Base-by-base conservation (phyloP, 345 rosid genomes). In the Iberis pinnata region DNA sequence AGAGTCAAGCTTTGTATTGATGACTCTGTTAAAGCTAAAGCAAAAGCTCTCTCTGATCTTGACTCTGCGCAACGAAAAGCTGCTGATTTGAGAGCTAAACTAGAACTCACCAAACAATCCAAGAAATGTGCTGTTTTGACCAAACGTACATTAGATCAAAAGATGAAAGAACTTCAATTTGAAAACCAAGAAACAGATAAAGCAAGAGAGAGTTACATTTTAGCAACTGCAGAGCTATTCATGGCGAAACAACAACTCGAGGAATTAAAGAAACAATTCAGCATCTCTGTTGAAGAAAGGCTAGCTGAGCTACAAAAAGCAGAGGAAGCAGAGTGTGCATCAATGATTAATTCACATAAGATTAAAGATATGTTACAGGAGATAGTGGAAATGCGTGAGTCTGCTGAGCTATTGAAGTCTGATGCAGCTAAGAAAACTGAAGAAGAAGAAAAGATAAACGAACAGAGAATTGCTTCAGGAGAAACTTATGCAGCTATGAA, bases 261-360 rank as follows among this genome's bases (percentile, higher is more conserved):
- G 2, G 76, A 74, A 40, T 44, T 85, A 25, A 61, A 93, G 47
- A 81, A 77, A 57, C 86, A 88, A 42, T 88, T 92, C 12, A 89
- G 75, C 17, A 61, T 86, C 0, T 66, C 83, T 3, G 67, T 76
- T 56, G 96, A 88, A 33, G 75, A 80, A 4, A 85, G 85, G 51
- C 25, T 68, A 51, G 75, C 77, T 3, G 73, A 83, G 1, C 69
- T 83, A 54, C 88, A 85, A 29, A 84, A 68, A 32, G 85, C 88
- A 4, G 80, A 81, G 6, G 95, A 88, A 46, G 95, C 89, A 0
- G 72, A 74, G 58, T 72, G 80, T 9, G 43, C 70, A 5, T 69
- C 75, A 2, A 68, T 70, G 25, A 51, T 29, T 9, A 77, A 75
- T 63, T 19, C 73, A 0, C 76, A 77, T 22, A 77, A 58, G 65